Evolutionary conservation across 805 yeast genomes (phyloP).

Genomic region (Yamadazyma tumulicola): DNA sequence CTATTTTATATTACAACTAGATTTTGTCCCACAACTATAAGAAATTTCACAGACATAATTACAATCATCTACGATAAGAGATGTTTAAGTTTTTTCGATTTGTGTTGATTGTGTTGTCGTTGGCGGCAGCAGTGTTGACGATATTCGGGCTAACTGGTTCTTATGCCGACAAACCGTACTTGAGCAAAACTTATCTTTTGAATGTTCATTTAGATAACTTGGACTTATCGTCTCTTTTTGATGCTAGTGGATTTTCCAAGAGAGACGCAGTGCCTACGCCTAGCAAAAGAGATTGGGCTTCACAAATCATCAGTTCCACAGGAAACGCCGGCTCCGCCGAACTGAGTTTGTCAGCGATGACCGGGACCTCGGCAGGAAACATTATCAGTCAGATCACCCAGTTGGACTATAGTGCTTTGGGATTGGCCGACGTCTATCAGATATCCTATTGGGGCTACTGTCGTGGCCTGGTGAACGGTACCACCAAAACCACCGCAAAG

Average conservation of each 20-base stretch:
- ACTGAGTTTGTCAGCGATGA: slow-evolving; percentile 7
- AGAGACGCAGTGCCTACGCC: slow-evolving; percentile 8
- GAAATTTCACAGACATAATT: no score
- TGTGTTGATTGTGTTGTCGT: slow-evolving; percentile 28
- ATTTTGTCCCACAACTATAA: no score
- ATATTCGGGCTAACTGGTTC: slow-evolving; percentile 39
- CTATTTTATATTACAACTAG: no score
- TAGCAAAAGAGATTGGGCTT: slow-evolving; percentile 12
- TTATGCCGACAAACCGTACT: slow-evolving; percentile 28
- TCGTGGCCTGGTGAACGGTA: slow-evolving; percentile 21
- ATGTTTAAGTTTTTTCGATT: slow-evolving; percentile 33
- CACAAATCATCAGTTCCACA: slow-evolving; percentile 12
- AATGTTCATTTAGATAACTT: slow-evolving; percentile 32
- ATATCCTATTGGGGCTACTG: slow-evolving; percentile 44
- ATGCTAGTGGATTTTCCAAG: slow-evolving; percentile 13
- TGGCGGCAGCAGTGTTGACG: slow-evolving; percentile 28
- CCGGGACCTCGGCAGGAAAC: slow-evolving; percentile 4
- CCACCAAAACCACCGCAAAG: slow-evolving; percentile 7
- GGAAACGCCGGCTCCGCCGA: slow-evolving; percentile 5
- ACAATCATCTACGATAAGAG: background rate
- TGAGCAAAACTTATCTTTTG: slow-evolving; percentile 34
- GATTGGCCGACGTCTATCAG: slow-evolving; percentile 39
- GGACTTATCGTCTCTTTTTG: slow-evolving; percentile 28
- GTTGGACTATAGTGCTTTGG: slow-evolving; percentile 26
- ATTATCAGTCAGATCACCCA: slow-evolving; percentile 13